A percentile compares a stretch with the other conserved stretches of the same genome.
Conservation (phyloP, 2,329 filamentous ascomycete species). For the Xylaria multiplex region DNA sequence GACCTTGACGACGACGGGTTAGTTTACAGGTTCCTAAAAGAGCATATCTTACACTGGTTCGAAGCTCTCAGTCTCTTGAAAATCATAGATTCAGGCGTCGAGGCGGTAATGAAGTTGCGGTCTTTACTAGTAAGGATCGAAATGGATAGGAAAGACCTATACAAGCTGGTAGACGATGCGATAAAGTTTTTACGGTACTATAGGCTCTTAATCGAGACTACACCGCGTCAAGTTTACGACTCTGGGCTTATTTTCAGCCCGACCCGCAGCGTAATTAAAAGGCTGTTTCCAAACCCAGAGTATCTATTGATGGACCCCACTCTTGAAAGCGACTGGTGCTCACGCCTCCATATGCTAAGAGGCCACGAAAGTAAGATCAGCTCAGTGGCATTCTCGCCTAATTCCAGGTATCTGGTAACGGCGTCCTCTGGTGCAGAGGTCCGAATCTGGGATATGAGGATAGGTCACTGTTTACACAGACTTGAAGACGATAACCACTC, state of each 20-base stretch:
- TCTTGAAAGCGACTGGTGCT: slow-evolving; percentile 7
- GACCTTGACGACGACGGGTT: slow-evolving; percentile 2
- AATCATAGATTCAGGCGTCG: slow-evolving; percentile 2
- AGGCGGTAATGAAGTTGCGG: slow-evolving; percentile 28
- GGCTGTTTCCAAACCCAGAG: slow-evolving; percentile 29
- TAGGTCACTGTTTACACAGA: slow-evolving; percentile 1
- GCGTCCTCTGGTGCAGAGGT: not conserved
- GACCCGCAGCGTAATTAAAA: slow-evolving; percentile 14
- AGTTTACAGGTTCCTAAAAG: slow-evolving; percentile 47
- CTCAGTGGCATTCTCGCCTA: not conserved
- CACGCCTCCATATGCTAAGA: slow-evolving; percentile 12
- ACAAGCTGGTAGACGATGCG: slow-evolving; percentile 20
- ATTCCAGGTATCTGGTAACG: not conserved
- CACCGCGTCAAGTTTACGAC: slow-evolving; percentile 35
- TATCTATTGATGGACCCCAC: slow-evolving; percentile 28
- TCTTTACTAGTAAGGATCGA: slow-evolving; percentile 13
- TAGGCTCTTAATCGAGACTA: slow-evolving; percentile 23
- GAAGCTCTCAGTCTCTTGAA: slow-evolving; percentile 54
- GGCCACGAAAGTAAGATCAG: not conserved
- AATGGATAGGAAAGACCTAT: slow-evolving; percentile 21
- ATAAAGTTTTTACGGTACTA: slow-evolving; percentile 9
- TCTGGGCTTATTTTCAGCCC: slow-evolving; percentile 38
- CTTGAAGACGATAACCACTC: not conserved
- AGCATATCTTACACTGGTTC: slow-evolving; percentile 56
- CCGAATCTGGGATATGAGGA: slow-evolving; percentile 17